These are phyloP conservation scores for Didymella glomerata DNA, from an alignment of 2,329 filamentous ascomycete genomes.

Conservation along the genomic window DNA sequence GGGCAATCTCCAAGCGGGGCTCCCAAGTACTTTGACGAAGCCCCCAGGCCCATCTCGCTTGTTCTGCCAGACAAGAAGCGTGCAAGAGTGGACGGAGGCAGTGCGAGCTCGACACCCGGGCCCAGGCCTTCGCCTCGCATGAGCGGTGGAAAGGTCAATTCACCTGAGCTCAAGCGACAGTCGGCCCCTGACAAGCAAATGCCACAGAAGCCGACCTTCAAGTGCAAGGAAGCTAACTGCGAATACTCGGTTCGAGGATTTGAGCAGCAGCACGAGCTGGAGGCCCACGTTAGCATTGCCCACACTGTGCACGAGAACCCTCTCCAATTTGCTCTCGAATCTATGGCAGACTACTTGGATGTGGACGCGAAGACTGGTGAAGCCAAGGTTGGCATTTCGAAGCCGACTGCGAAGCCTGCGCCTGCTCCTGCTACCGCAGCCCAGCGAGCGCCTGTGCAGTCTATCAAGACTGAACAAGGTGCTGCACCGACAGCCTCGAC, in stretches of 20 bases:
- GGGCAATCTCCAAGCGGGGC: conserved; percentile 65
- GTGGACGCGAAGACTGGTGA: conserved; percentile 56
- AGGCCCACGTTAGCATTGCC: conserved; percentile 62
- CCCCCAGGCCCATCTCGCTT: conserved; percentile 63
- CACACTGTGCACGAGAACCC: conserved; percentile 65
- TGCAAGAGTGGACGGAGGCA: conserved; percentile 57
- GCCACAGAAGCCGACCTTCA: conserved; percentile 59
- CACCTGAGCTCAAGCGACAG: conserved; percentile 58
- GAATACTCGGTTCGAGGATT: conserved; percentile 64
- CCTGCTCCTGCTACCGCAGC: conserved; percentile 24
- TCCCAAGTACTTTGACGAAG: conserved; percentile 62
- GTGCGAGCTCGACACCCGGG: conserved; percentile 54
- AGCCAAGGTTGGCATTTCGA: conserved; percentile 38
- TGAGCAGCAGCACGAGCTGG: conserved; percentile 61
- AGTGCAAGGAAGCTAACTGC: conserved; percentile 62
- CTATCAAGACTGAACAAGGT: conserved; percentile 46
- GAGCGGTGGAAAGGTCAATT: conserved; percentile 46
- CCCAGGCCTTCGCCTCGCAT: conserved; percentile 53
- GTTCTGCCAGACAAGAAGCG: conserved; percentile 66
- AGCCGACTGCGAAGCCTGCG: conserved; percentile 34
- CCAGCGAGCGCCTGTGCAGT: conserved; percentile 36
- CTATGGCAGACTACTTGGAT: conserved; percentile 61
- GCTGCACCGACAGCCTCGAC: conserved; percentile 47
- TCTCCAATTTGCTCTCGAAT: conserved; percentile 64
- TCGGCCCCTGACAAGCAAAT: conserved; percentile 54